Evolutionary conservation across 345 rosid species (phyloP), one percentile per base, ranked within the genome.

Genomic region (Gossypium ekmanianum): DNA sequence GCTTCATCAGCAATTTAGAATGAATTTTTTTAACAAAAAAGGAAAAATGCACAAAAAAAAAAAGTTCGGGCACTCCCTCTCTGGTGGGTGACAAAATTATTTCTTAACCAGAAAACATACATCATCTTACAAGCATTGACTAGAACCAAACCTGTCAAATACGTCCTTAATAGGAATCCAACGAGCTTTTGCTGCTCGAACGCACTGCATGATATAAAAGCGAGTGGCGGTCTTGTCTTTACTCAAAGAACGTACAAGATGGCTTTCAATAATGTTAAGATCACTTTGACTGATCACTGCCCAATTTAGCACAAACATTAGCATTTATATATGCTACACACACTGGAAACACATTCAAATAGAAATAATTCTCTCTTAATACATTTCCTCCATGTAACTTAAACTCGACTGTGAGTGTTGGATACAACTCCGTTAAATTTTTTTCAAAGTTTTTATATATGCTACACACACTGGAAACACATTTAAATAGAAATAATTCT

Each of bases 151-250:
- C 94, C 88, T 84, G 55, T 73, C 72, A 76, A 90, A 73, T 7
- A 65, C 74, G 64, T 85, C 88, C 54, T 79, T 80, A 0, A 85
- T 71, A 8, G 91, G 85, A 27, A 75, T 61, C 66, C 75, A 77
- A 64, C 78, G 70, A 54, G 68, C 81, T 3, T 71, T 47, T 11
- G 73, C 78, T 68, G 74, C 34, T 58, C 77, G 76, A 72, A 63
- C 80, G 84, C 87, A 78, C 64, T 85, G 85, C 86, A 90, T 76
- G 73, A 87, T 83, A 81, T 87, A 90, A 75, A 90, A 85, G 34
- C 83, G 77, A 43, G 79, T 56, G 3, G 81, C 66, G 9, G 89
- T 81, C 84, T 87, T 87, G 62, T 80, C 87, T 82, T 82, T 81
- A 67, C 82, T 81, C 76, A 87, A 71, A 27, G 92, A 88, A 52